Base-by-base conservation (phyloP, 192 early-diverging fungal species). In the Coemansia sp. region DNA sequence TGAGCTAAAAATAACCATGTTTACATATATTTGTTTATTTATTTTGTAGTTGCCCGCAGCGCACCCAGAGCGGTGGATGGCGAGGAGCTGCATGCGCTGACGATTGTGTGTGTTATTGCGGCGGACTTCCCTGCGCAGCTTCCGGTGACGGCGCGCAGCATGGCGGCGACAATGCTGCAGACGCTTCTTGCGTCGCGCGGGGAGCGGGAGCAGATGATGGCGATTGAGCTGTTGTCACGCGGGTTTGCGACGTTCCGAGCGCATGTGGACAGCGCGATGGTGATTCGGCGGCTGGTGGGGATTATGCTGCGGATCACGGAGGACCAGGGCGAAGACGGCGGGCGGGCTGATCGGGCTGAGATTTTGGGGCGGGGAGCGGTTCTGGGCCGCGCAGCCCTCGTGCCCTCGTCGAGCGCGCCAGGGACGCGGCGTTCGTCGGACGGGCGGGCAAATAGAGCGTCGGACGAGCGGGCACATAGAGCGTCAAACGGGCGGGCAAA, bases 51-150 rank as follows among this genome's bases (percentile, higher is more conserved):
- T 56, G 77, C 77, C 17, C 61, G 71, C 20, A 52, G 71, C 17
- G 63, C 64, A 23, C 64, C 76, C 3, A 68, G 68, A 24, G 64
- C 38, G 9, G 61, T 67, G 21, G 71, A 79, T 54, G 36, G 61
- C 54, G 76, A 73, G 61, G 77, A 67, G 10, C 46, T 75, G 18
- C 62, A 61, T 24, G 79, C 73, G 31, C 63, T 81, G 54, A 72
- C 67, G 40, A 76, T 81, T 34, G 79, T 81, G 60, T 81, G 79
- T 24, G 54, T 66, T 10, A 76, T 81, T 56, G 73, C 69, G 34
- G 63, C 63, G 18, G 79, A 81, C 57, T 81, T 70, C 26, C 67
- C 73, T 17, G 59, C 73, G 55, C 60, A 72, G 50, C 61, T 81
- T 37, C 70, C 73, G 42, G 66, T 76, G 66, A 75, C 73, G 18